These are phyloP conservation scores for Yamagishiella unicocca DNA, from an alignment of 139 green algal species.

Conservation along the genomic window DNA sequence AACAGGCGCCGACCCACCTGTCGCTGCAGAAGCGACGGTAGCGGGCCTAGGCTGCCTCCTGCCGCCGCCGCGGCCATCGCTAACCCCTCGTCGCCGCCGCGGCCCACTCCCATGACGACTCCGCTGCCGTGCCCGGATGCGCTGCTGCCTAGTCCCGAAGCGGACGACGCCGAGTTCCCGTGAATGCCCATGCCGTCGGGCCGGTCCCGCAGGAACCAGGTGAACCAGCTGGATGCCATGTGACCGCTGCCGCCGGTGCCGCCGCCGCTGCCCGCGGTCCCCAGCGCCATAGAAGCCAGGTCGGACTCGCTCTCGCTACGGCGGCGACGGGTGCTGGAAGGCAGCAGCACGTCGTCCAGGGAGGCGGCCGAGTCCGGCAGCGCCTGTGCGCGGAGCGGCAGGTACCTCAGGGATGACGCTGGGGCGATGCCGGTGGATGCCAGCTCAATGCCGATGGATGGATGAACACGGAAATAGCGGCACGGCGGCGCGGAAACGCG, in stretches of 20 bases:
- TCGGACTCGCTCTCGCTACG: conserved; percentile 35
- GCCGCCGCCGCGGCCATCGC: conserved; percentile 29
- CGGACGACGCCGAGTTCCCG: neutral
- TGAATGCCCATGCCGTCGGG: neutral
- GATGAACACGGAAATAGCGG: no score
- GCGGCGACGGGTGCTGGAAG: neutral
- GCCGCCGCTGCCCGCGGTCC: neutral
- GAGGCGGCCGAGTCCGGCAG: conserved; percentile 14
- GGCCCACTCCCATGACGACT: neutral
- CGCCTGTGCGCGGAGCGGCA: no score
- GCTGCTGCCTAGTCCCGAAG: neutral
- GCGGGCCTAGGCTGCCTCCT: conserved; percentile 6
- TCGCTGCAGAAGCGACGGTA: conserved; percentile 9
- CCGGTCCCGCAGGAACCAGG: conserved; percentile 40
- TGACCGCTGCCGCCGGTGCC: neutral
- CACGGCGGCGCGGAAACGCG: no score
- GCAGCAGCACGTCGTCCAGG: conserved; percentile 44
- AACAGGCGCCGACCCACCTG: conserved; percentile 15
- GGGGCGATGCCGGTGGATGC: no score
- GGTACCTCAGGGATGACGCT: no score
- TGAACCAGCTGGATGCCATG: conserved; percentile 39
- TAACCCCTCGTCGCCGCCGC: conserved; percentile 9
- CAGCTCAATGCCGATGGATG: no score
- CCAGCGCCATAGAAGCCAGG: neutral
- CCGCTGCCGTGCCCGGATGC: neutral